A percentile compares a stretch with the other conserved stretches of the same genome.
Conservation (phyloP, 73 alveolate species). For the Stentor roeselii region DNA sequence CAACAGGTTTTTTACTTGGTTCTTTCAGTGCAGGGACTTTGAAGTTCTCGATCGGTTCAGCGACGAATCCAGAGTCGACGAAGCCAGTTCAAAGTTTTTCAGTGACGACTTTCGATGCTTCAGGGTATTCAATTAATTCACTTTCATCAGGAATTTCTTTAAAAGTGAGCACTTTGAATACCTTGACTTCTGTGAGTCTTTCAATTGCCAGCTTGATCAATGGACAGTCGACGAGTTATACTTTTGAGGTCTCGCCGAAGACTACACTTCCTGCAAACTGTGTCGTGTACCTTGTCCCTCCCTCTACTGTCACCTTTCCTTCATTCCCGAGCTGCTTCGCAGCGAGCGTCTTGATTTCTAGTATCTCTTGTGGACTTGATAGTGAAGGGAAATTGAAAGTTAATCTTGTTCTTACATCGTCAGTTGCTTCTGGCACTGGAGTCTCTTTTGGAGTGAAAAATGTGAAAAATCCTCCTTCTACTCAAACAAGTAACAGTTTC, state of each 20-base stretch:
- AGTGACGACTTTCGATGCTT: background rate
- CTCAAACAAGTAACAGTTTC: background rate
- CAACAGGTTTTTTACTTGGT: background rate
- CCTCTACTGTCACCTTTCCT: background rate
- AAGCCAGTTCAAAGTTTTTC: background rate
- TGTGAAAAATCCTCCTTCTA: conserved; percentile 1
- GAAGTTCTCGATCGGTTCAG: background rate
- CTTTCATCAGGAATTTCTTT: background rate
- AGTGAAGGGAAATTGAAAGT: background rate
- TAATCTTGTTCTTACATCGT: background rate
- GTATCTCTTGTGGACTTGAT: background rate
- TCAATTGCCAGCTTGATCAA: background rate
- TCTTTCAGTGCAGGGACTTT: background rate
- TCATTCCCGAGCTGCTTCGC: background rate
- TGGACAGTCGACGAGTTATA: background rate
- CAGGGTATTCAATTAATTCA: background rate
- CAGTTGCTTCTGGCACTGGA: background rate
- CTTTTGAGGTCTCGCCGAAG: background rate
- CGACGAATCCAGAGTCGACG: background rate
- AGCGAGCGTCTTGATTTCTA: background rate
- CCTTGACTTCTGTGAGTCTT: background rate
- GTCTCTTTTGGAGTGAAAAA: background rate
- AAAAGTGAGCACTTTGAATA: background rate
- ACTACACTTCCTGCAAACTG: background rate
- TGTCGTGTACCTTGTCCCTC: background rate